These are phyloP conservation scores for Lasiodiplodia theobromae DNA, from an alignment of 2,329 filamentous ascomycete genomes.

Conservation along the genomic window DNA sequence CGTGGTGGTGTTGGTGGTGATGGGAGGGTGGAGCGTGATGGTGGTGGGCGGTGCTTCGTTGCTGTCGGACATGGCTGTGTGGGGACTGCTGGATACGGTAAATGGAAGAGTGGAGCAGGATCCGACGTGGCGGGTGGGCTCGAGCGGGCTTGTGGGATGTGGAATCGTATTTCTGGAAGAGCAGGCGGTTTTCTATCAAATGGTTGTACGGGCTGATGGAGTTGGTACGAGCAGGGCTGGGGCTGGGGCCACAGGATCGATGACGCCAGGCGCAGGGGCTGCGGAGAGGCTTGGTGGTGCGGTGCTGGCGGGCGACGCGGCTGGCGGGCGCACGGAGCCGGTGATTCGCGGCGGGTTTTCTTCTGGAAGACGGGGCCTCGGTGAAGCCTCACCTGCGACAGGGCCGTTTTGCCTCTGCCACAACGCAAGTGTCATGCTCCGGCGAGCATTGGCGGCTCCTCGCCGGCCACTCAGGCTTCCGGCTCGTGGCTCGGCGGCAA, in stretches of 20 bases:
- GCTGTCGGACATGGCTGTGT: constrained; percentile 8
- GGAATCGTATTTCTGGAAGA: neutral
- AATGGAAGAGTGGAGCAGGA: neutral
- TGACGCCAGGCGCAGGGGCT: constrained; percentile 1
- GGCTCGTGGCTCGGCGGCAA: constrained; percentile 9
- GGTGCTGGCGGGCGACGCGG: neutral
- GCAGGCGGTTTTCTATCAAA: neutral
- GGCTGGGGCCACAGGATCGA: neutral
- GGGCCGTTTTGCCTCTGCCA: neutral
- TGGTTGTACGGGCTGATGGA: neutral
- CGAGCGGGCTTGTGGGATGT: neutral
- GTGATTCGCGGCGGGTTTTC: neutral
- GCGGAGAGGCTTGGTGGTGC: neutral
- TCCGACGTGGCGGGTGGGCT: neutral
- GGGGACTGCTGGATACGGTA: neutral
- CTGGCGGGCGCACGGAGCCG: neutral
- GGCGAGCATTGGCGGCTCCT: neutral
- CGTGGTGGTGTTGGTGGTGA: constrained; percentile 12
- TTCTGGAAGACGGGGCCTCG: neutral
- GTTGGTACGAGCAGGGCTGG: neutral
- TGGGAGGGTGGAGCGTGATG: constrained; percentile 30
- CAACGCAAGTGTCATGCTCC: neutral
- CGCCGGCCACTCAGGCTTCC: neutral
- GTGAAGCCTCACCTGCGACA: neutral
- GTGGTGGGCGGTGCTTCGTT: neutral